Evolutionary conservation across 257 asterid species (phyloP), one percentile per base, ranked within the genome.

Genomic region (Lithospermum erythrorhizon): DNA sequence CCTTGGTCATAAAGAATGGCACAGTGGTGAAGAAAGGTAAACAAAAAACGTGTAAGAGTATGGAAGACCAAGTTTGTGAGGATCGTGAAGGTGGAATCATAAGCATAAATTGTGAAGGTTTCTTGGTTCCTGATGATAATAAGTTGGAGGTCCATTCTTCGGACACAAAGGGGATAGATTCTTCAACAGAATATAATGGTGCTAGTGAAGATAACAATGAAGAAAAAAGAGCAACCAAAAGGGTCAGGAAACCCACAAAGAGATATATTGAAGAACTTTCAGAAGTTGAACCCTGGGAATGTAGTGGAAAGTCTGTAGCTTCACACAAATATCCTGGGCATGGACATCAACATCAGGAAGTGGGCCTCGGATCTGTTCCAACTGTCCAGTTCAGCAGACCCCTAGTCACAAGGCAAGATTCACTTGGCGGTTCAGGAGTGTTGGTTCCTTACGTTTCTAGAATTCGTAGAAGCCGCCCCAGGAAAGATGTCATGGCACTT

Each of bases 381-480:
- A 78, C 71, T 58, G 59, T 67, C 65, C 78, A 64, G 71, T 72
- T 65, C 19, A 82, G 78, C 62, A 75, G 79, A 74, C 87, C 76
- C 70, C 75, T 76, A 29, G 66, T 74, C 73, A 79, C 70, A 55
- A 83, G 93, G 77, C 77, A 71, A 66, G 96, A 91, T 75, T 83
- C 95, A 25, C 72, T 91, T 61, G 95, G 96, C 64, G 98, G 95
- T 71, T 82, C 79, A 61, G 98, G 93, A 59, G 73, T 87, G 65
- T 82, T 82, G 76, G 84, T 91, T 75, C 96, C 98, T 53, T 85
- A 73, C 74, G 96, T 82, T 69, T 87, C 93, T 61, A 79, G 95
- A 65, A 62, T 85, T 71, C 83, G 95, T 57, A 83, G 96, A 62
- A 70, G 98, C 67, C 94, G 98, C 58, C 96, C 98, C n/a, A 89